phyloP scores from a whole-genome alignment of 2,329 filamentous ascomycete species.

The Fusarium aywerte region DNA sequence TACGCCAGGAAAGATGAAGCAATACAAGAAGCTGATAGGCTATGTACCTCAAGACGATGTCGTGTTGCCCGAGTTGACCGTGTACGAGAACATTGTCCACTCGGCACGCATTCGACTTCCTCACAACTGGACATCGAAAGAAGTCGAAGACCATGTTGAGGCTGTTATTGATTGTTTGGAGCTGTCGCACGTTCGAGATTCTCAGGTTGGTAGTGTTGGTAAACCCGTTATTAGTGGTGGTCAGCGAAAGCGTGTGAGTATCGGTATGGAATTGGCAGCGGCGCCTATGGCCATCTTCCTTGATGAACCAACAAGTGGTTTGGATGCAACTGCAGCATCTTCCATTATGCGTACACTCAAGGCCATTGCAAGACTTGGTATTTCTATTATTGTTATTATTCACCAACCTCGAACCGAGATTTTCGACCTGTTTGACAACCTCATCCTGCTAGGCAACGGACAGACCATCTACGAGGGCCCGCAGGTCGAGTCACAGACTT shows the following conservation, averaged over 20 bases:
- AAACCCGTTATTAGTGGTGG: conserved; percentile 66
- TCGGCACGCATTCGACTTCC: conserved; percentile 66
- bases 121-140: conserved; percentile 59
- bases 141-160: conserved; percentile 65
- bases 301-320: conserved; percentile 64
- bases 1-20: conserved; percentile 58
- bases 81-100: conserved; percentile 70
- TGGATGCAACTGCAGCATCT: conserved; percentile 65
- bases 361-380: conserved; percentile 63
- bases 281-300: conserved; percentile 66
- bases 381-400: conserved; percentile 68
- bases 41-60: conserved; percentile 72
- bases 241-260: conserved; percentile 68
- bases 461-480: conserved; percentile 65
- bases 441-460: conserved; percentile 66
- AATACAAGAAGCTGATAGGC: conserved; percentile 69
- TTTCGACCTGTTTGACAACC: conserved; percentile 66
- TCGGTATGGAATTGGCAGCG: conserved; percentile 68
- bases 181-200: conserved; percentile 62
- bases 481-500: conserved; percentile 56
- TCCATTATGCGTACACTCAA: conserved; percentile 67
- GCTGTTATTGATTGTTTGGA: conserved; percentile 65
- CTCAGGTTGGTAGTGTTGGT: conserved; percentile 61
- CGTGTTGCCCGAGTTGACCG: conserved; percentile 68
- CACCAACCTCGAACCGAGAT: conserved; percentile 70